Conservation (phyloP, 768 basidiomycete species). For the Suillus variegatus region DNA sequence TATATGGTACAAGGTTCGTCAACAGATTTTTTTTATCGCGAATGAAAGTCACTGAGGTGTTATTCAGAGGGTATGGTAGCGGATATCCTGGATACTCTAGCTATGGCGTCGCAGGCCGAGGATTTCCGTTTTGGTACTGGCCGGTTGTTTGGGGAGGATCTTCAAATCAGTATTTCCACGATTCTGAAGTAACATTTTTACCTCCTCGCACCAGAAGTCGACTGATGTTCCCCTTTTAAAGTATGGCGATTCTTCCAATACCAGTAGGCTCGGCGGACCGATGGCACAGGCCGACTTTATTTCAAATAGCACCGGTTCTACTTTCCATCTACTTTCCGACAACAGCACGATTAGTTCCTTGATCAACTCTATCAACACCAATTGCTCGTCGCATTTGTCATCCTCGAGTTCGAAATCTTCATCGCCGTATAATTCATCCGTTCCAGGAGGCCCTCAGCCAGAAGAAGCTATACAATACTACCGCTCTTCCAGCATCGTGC, state of each 20-base stretch:
- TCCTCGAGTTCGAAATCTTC: conserved; percentile 35
- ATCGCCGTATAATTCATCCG: conserved; percentile 31
- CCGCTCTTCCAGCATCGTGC: conserved; percentile 61
- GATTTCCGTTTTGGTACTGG: conserved; percentile 71
- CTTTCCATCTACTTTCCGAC: conserved; percentile 50
- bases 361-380: conserved; percentile 40
- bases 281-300: conserved; percentile 39
- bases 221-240: conserved; percentile 26
- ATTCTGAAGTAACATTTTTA: conserved; percentile 40
- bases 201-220: neutral
- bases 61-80: conserved; percentile 54
- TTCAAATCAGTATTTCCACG: conserved; percentile 34
- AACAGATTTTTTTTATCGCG: conserved; percentile 2
- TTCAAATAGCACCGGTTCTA: conserved; percentile 40
- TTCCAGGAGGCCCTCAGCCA: conserved; percentile 35
- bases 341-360: conserved; percentile 47
- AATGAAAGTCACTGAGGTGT: neutral
- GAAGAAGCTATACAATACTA: conserved; percentile 70
- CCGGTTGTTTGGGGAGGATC: conserved; percentile 52
- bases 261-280: conserved; percentile 51
- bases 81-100: conserved; percentile 56
- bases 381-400: conserved; percentile 44
- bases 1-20: conserved; percentile 47
- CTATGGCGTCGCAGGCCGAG: conserved; percentile 47
- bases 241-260: conserved; percentile 48